These are phyloP conservation scores for Sclerotiophoma versabilis DNA, from an alignment of 2,329 filamentous ascomycete genomes.

Conservation along the genomic window DNA sequence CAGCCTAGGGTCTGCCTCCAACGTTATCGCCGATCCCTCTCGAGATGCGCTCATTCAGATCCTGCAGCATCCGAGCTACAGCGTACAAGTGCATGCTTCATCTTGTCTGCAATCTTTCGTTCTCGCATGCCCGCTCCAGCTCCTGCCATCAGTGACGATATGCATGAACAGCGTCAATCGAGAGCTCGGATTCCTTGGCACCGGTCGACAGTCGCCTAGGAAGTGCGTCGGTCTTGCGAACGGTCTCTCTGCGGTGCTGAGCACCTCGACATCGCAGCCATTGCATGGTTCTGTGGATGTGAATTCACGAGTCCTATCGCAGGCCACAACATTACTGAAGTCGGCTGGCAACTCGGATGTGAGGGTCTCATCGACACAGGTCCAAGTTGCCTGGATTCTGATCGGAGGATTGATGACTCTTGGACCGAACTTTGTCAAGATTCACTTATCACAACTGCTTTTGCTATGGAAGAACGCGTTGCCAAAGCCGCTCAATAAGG, in stretches of 20 bases:
- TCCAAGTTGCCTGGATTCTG: conserved; percentile 97
- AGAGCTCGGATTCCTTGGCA: conserved; percentile 79
- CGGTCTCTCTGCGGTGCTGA: conserved; percentile 87
- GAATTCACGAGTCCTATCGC: conserved; percentile 87
- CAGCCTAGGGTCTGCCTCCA: conserved; percentile 82
- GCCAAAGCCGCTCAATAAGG: conserved; percentile 90
- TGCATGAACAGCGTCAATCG: conserved; percentile 95
- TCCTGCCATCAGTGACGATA: conserved; percentile 88
- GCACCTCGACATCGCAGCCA: conserved; percentile 85
- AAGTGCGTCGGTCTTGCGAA: conserved; percentile 91
- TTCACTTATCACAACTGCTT: conserved; percentile 91
- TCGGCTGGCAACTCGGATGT: conserved; percentile 90
- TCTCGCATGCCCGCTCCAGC: conserved; percentile 87
- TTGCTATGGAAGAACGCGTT: conserved; percentile 97
- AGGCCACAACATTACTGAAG: conserved; percentile 91
- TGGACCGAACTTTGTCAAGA: conserved; percentile 98
- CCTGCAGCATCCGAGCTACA: conserved; percentile 93
- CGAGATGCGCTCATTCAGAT: conserved; percentile 89
- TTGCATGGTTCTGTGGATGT: conserved; percentile 95
- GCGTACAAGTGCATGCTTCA: conserved; percentile 89
- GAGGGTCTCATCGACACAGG: conserved; percentile 88
- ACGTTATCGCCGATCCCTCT: conserved; percentile 79
- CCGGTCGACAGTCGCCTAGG: conserved; percentile 78
- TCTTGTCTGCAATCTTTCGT: conserved; percentile 87
- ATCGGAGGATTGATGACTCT: conserved; percentile 97